Evolutionary conservation across 1,284 basidiomycete species (phyloP).

Genomic region (Melampsora abietis-canadensis): DNA sequence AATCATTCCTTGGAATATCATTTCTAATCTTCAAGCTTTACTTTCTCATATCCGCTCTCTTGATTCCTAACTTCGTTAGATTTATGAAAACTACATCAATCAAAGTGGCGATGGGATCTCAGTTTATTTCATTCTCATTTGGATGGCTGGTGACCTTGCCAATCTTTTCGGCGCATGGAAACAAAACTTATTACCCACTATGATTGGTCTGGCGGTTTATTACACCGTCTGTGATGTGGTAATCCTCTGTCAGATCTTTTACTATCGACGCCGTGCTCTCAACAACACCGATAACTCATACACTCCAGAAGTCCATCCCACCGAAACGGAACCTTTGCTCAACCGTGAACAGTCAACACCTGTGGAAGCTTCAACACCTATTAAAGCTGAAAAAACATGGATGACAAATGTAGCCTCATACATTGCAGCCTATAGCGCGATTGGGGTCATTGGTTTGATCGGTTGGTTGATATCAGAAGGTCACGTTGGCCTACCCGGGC

Average conservation of each 20-base stretch:
- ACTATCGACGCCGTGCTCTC: slow-evolving; percentile 14
- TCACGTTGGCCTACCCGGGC: not conserved
- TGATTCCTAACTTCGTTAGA: not conserved
- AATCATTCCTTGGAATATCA: not conserved
- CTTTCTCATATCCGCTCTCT: not conserved
- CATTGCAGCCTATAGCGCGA: slow-evolving; percentile 16
- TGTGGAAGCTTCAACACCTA: too few species aligned
- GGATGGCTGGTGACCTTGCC: slow-evolving; percentile 34
- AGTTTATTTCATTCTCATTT: slow-evolving; percentile 23
- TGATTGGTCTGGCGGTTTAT: slow-evolving; percentile 30
- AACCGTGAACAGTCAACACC: too few species aligned
- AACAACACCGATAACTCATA: not conserved
- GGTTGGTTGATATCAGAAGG: slow-evolving; percentile 32
- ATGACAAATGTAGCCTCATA: not conserved
- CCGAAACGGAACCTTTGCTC: too few species aligned
- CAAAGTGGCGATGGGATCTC: slow-evolving; percentile 38
- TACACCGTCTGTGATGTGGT: slow-evolving; percentile 24
- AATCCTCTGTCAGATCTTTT: slow-evolving; percentile 29
- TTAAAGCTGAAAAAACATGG: too few species aligned
- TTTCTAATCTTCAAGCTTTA: slow-evolving; percentile 1
- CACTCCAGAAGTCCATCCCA: not conserved
- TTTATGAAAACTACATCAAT: slow-evolving; percentile 31
- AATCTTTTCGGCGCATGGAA: slow-evolving; percentile 30
- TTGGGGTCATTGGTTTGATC: slow-evolving; percentile 13
- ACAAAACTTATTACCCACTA: slow-evolving; percentile 34